These are phyloP conservation scores for Tritrichomonas foetus DNA, from an alignment of 208 protist genomes.

Conservation along the genomic window DNA sequence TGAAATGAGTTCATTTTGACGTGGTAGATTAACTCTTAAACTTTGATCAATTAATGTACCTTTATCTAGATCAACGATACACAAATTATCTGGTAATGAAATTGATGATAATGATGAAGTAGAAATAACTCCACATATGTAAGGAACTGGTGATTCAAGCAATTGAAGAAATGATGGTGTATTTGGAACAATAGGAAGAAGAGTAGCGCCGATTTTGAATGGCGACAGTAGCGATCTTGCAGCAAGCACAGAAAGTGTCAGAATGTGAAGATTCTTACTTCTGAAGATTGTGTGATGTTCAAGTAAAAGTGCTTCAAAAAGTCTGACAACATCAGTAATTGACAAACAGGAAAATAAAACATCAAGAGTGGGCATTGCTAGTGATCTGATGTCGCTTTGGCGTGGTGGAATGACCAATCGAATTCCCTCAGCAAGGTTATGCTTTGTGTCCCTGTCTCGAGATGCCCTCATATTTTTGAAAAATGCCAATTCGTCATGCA, in stretches of 20 bases:
- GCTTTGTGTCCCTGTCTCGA: neutral
- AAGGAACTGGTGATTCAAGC: neutral
- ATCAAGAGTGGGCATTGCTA: neutral
- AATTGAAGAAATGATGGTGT: neutral
- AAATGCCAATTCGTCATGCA: no score
- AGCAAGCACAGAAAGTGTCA: neutral
- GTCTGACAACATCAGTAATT: neutral
- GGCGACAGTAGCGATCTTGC: neutral
- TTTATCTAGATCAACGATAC: slow-evolving; percentile 22
- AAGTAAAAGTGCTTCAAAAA: neutral
- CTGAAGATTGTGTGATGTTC: neutral
- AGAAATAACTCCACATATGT: neutral
- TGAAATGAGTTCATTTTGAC: neutral
- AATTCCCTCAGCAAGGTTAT: neutral
- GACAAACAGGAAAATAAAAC: neutral
- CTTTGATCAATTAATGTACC: neutral
- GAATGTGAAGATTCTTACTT: neutral
- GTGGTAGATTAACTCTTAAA: neutral
- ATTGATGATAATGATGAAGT: neutral
- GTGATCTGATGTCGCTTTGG: neutral
- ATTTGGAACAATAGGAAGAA: neutral
- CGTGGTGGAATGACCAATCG: neutral
- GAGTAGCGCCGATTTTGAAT: neutral
- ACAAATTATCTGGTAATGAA: neutral
- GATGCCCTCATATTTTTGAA: neutral